A percentile compares a stretch with the other conserved stretches of the same genome.
phyloP scores from a whole-genome alignment of 2,329 filamentous ascomycete species.

The Fusarium fujikuroi region DNA sequence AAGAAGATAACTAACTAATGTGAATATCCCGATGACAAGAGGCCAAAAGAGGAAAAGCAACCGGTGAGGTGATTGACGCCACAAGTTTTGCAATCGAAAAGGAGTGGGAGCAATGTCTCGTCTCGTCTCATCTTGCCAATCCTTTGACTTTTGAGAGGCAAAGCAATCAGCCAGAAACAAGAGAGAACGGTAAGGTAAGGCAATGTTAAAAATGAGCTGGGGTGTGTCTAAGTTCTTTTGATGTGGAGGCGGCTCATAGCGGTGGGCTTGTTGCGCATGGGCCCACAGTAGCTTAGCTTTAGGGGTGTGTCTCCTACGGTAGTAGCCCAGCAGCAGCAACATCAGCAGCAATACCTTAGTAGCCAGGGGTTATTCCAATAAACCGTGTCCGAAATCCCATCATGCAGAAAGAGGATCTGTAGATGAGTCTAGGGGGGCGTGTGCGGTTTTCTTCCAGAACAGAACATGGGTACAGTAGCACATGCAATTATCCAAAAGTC shows the following conservation, averaged over 20 bases:
- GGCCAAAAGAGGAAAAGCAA: constrained; percentile 26
- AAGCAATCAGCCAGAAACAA: background rate
- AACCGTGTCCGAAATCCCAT: constrained; percentile 22
- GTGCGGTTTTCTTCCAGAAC: constrained; percentile 13
- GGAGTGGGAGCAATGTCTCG: constrained; percentile 29
- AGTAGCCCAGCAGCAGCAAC: no score
- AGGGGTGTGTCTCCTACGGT: constrained; percentile 11
- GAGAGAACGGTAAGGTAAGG: background rate
- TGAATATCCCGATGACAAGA: constrained; percentile 27
- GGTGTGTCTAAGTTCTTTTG: constrained; percentile 11
- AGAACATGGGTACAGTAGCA: constrained; percentile 15
- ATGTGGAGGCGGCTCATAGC: constrained; percentile 21
- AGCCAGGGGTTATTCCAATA: constrained; percentile 39
- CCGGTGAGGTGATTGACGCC: constrained; percentile 44
- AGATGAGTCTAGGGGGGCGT: constrained; percentile 12
- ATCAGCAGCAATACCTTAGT: background rate
- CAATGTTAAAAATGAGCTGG: background rate
- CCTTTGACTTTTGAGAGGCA: constrained; percentile 7
- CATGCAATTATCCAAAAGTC: constrained; percentile 28
- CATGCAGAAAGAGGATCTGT: constrained; percentile 17
- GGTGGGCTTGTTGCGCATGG: constrained; percentile 9
- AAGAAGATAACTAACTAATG: constrained; percentile 19
- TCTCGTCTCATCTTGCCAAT: constrained; percentile 13
- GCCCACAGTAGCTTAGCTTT: constrained; percentile 14
- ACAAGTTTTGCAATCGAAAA: constrained; percentile 42